Conservation (phyloP, 2,329 filamentous ascomycete species). For the Verticillium nubilum region DNA sequence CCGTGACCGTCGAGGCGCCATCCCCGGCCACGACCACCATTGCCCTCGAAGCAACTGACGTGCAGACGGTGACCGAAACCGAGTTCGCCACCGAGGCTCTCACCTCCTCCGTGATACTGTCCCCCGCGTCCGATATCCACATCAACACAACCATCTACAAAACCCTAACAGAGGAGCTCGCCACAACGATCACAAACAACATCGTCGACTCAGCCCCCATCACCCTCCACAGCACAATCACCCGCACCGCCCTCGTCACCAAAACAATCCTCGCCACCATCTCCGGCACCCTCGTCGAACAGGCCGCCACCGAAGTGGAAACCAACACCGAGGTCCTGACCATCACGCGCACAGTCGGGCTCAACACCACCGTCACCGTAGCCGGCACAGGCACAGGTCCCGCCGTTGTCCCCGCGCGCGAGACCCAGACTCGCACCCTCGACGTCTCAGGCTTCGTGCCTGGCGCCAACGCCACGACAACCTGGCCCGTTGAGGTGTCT, state of each 20-base stretch:
- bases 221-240: constrained; percentile 5
- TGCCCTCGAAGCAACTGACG: background rate
- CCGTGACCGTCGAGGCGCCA: background rate
- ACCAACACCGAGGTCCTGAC: constrained; percentile 25
- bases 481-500: constrained; percentile 23
- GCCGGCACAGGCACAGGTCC: background rate
- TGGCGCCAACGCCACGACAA: constrained; percentile 14
- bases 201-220: constrained; percentile 1
- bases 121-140: background rate
- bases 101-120: background rate
- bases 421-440: constrained; percentile 13
- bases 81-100: background rate
- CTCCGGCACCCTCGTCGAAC: constrained; percentile 18
- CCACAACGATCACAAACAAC: constrained; percentile 1
- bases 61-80: constrained; percentile 4
- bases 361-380: constrained; percentile 8
- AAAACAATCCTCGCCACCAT: constrained; percentile 19
- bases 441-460: constrained; percentile 6
- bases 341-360: constrained; percentile 14
- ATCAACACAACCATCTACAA: background rate
- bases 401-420: background rate
- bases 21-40: constrained; percentile 1
- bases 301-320: constrained; percentile 17
- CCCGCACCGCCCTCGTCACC: constrained; percentile 8
- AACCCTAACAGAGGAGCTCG: background rate